Evolutionary conservation across 2,329 filamentous ascomycete species (phyloP).

Genomic region (Colletotrichum tamarilloi): DNA sequence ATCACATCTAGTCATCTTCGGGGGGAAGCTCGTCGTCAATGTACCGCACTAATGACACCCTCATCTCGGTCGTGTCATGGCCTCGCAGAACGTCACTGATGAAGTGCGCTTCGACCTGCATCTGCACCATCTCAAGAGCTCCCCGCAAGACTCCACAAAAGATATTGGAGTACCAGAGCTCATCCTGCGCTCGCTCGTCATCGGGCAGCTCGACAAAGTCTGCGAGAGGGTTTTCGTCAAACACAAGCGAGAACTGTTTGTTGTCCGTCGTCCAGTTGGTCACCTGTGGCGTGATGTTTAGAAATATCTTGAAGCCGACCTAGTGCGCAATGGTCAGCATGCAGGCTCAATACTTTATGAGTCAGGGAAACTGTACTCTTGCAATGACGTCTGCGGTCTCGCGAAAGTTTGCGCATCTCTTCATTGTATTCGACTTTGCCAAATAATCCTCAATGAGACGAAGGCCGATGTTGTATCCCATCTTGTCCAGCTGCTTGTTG

Average conservation of each 20-base stretch:
- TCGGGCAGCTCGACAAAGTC: conserved; percentile 98
- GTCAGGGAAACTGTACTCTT: conserved; percentile 67
- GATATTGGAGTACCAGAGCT: conserved; percentile 98
- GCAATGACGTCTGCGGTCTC: conserved; percentile 98
- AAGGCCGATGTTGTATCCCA: conserved; percentile 98
- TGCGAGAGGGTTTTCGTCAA: conserved; percentile 96
- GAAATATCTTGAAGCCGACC: conserved; percentile 99
- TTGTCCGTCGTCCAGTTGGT: conserved; percentile 97
- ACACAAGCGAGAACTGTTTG: conserved; percentile 95
- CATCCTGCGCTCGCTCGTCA: conserved; percentile 93
- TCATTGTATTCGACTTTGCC: conserved; percentile 91
- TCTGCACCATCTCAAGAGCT: conserved; percentile 97
- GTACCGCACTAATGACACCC: conserved; percentile 89
- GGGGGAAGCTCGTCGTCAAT: conserved; percentile 98
- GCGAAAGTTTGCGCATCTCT: conserved; percentile 89
- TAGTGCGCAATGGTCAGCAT: conserved; percentile 50
- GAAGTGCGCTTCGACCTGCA: conserved; percentile 98
- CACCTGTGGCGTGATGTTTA: conserved; percentile 93
- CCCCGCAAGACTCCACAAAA: conserved; percentile 92
- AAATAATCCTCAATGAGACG: conserved; percentile 97
- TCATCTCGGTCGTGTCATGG: conserved; percentile 97
- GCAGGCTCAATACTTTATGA: not conserved
- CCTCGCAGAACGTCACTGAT: conserved; percentile 92
- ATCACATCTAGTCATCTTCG: conserved; percentile 81
- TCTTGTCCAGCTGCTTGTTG: conserved; percentile 97